Evolutionary conservation across 176 grass and related monocot species (phyloP).

Genomic region (Ensete glaucum): DNA sequence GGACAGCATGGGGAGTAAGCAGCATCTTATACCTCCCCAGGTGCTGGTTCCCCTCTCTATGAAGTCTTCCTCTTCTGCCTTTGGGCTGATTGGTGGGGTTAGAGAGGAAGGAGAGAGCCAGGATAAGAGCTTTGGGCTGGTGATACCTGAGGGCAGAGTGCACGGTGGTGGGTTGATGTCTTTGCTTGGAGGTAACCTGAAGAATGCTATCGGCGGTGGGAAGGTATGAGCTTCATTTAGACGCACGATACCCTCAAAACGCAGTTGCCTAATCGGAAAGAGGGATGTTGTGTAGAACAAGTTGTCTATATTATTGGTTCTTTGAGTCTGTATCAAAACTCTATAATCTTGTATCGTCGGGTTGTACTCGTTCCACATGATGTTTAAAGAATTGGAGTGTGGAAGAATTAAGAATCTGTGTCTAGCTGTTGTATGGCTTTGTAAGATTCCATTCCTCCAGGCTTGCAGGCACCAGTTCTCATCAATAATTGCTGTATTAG

Average conservation of each 20-base stretch:
- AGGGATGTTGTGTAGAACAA: neutral
- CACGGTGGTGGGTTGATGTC: slow-evolving; percentile 81
- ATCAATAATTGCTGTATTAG: neutral
- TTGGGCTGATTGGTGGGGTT: slow-evolving; percentile 7
- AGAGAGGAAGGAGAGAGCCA: slow-evolving; percentile 27
- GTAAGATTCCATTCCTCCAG: neutral
- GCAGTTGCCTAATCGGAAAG: neutral
- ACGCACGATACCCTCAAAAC: neutral
- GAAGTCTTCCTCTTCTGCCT: slow-evolving; percentile 42
- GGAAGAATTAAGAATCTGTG: neutral
- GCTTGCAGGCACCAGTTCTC: neutral
- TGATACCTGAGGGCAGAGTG: slow-evolving; percentile 74
- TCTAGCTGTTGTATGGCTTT: neutral
- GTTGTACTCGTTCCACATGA: neutral
- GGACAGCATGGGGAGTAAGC: slow-evolving; percentile 28
- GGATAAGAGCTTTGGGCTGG: slow-evolving; percentile 30
- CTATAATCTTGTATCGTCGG: neutral
- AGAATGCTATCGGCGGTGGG: slow-evolving; percentile 19
- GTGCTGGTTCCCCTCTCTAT: slow-evolving; percentile 61
- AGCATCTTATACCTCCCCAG: slow-evolving; percentile 54
- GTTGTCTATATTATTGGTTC: slow-evolving; percentile 13
- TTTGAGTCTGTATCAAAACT: slow-evolving; percentile 4
- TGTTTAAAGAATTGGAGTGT: neutral
- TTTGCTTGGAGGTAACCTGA: slow-evolving; percentile 46
- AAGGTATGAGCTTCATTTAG: slow-evolving; percentile 25